These are phyloP conservation scores for Cyclaneusma minus DNA, from an alignment of 2,329 filamentous ascomycete species.

Conservation along the genomic window DNA sequence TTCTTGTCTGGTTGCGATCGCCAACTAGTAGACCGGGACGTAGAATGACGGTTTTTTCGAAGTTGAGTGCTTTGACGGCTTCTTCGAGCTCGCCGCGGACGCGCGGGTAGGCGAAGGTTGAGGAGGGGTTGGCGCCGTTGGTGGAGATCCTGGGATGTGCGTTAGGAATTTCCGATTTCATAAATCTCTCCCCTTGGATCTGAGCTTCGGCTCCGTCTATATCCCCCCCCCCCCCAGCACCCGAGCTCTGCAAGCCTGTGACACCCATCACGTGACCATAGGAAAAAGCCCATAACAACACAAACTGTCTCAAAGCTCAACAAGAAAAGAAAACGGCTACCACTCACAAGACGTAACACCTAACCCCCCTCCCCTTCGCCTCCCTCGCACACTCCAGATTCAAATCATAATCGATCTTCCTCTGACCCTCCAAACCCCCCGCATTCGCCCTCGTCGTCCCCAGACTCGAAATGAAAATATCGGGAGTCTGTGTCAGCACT, in stretches of 20 bases:
- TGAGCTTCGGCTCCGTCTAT: too few species aligned
- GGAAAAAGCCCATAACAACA: too few species aligned
- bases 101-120: constrained; percentile 35
- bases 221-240: too few species aligned
- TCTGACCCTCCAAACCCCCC: constrained; percentile 64
- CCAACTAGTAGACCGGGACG: constrained; percentile 66
- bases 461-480: constrained; percentile 60
- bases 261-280: too few species aligned
- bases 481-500: constrained; percentile 39
- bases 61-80: constrained; percentile 51
- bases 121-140: constrained; percentile 31
- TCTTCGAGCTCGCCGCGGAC: constrained; percentile 90
- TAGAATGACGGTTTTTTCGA: constrained; percentile 63
- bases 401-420: constrained; percentile 77
- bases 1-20: constrained; percentile 42
- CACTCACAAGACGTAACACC: constrained; percentile 37
- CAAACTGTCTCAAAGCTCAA: too few species aligned
- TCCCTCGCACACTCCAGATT: constrained; percentile 65
- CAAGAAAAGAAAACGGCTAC: too few species aligned
- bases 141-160: constrained; percentile 16
- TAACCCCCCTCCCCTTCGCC: constrained; percentile 56
- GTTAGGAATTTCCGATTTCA: too few species aligned
- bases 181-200: too few species aligned
- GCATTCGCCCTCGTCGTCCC: constrained; percentile 66
- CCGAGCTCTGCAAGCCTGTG: too few species aligned